Conservation (phyloP, 2,329 filamentous ascomycete genomes). For the Teratosphaeriaceae sp. region DNA sequence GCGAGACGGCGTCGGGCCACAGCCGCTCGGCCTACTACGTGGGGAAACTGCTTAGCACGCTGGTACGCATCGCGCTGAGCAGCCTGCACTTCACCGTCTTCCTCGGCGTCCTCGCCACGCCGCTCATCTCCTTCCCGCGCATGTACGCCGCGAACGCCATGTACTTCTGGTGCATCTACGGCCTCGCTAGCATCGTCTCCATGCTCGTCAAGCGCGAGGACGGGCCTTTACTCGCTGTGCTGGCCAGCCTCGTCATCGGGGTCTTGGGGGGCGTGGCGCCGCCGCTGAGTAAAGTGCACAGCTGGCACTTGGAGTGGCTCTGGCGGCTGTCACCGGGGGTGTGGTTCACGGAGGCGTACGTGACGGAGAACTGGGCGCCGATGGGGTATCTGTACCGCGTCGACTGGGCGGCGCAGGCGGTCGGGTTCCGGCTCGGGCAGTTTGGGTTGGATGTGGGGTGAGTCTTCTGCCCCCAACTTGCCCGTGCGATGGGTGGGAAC, state of each 20-base stretch:
- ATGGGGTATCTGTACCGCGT: slow-evolving; percentile 47
- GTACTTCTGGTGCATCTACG: slow-evolving; percentile 56
- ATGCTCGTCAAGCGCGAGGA: slow-evolving; percentile 52
- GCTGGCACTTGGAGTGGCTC: slow-evolving; percentile 49
- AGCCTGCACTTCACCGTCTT: slow-evolving; percentile 51
- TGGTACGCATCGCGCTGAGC: slow-evolving; percentile 46
- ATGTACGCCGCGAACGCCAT: slow-evolving; percentile 47
- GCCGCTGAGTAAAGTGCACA: slow-evolving; percentile 41
- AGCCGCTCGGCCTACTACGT: slow-evolving; percentile 51
- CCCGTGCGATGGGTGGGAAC: too few relatives aligned
- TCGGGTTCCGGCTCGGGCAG: slow-evolving; percentile 43
- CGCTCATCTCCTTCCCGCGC: slow-evolving; percentile 44
- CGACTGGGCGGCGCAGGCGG: slow-evolving; percentile 36
- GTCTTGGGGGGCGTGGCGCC: slow-evolving; percentile 51
- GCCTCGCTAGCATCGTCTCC: slow-evolving; percentile 46
- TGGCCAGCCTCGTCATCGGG: slow-evolving; percentile 48
- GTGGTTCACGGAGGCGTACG: slow-evolving; percentile 53
- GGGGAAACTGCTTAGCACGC: slow-evolving; percentile 47
- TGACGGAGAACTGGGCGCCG: slow-evolving; percentile 45
- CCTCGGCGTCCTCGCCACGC: slow-evolving; percentile 44
- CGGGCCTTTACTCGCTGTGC: slow-evolving; percentile 50
- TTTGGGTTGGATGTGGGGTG: slow-evolving; percentile 37
- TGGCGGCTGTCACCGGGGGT: slow-evolving; percentile 50
- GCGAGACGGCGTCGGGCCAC: slow-evolving; percentile 52
- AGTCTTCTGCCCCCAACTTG: too few relatives aligned